Evolutionary conservation across 176 grass and related monocot species (phyloP).

Genomic region (Lolium multiflorum): DNA sequence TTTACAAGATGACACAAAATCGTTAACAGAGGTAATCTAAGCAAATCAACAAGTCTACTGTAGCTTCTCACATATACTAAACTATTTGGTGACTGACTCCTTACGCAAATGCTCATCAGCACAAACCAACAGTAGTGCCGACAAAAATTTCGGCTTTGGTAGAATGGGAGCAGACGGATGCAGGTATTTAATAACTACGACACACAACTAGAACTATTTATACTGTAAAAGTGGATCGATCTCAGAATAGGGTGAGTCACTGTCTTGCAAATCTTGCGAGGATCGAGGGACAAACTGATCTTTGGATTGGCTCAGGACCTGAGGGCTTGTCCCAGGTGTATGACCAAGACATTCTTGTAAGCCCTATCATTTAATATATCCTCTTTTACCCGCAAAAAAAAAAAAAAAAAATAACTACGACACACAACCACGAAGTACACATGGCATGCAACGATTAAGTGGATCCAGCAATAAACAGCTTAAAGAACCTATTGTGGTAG

Average conservation of each 20-base stretch:
- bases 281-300: too few relatives aligned
- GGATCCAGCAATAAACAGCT: not conserved
- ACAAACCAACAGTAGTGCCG: not conserved
- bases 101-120: not conserved
- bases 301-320: too few relatives aligned
- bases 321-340: too few relatives aligned
- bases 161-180: too few relatives aligned
- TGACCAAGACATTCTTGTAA: too few relatives aligned
- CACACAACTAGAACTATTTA: too few relatives aligned
- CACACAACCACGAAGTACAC: not conserved
- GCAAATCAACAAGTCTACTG: conserved; percentile 3
- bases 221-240: too few relatives aligned
- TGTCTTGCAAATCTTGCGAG: too few relatives aligned
- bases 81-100: not conserved
- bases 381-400: too few relatives aligned
- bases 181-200: too few relatives aligned
- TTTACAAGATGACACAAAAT: not conserved
- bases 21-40: not conserved
- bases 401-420: not conserved
- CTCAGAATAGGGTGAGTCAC: too few relatives aligned
- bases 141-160: not conserved
- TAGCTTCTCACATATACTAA: not conserved
- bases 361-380: too few relatives aligned
- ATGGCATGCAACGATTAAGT: not conserved
- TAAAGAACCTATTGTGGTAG: not conserved